Evolutionary conservation across 306 rosid genomes (phyloP).

Genomic region (Luffa aegyptiaca): DNA sequence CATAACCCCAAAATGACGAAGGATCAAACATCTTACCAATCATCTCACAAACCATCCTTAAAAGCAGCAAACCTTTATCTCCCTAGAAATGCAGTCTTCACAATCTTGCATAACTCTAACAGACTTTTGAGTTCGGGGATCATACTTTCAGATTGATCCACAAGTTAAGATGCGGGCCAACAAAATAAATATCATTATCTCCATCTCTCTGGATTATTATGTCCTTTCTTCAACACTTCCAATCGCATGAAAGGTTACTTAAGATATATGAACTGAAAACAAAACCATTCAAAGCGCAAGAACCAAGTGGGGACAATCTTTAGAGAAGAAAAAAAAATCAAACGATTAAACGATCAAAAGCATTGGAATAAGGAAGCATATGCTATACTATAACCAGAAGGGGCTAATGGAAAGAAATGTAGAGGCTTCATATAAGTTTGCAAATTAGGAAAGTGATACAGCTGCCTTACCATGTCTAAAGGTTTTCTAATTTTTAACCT

Average conservation of each 20-base stretch:
- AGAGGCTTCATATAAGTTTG: neutral
- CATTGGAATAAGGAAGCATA: neutral
- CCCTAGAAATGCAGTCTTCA: too few relatives aligned
- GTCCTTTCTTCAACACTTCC: too few relatives aligned
- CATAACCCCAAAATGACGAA: neutral
- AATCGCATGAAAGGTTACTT: too few relatives aligned
- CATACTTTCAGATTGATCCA: too few relatives aligned
- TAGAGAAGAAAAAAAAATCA: neutral
- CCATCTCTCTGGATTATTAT: too few relatives aligned
- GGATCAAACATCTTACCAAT: neutral
- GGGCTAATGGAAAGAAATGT: neutral
- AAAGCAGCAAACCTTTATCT: too few relatives aligned
- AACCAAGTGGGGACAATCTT: neutral
- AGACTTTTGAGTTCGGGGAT: too few relatives aligned
- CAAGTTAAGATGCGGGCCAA: too few relatives aligned
- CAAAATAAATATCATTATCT: too few relatives aligned
- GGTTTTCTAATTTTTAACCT: neutral
- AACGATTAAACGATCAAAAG: neutral
- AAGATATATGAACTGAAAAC: neutral
- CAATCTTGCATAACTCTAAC: too few relatives aligned
- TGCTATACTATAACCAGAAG: neutral
- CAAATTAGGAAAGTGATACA: neutral
- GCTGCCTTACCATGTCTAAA: conserved; percentile 20
- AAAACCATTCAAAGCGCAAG: neutral
- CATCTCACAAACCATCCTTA: neutral